phyloP scores from a whole-genome alignment of 306 rosid genomes.

The Quercus wislizeni region DNA sequence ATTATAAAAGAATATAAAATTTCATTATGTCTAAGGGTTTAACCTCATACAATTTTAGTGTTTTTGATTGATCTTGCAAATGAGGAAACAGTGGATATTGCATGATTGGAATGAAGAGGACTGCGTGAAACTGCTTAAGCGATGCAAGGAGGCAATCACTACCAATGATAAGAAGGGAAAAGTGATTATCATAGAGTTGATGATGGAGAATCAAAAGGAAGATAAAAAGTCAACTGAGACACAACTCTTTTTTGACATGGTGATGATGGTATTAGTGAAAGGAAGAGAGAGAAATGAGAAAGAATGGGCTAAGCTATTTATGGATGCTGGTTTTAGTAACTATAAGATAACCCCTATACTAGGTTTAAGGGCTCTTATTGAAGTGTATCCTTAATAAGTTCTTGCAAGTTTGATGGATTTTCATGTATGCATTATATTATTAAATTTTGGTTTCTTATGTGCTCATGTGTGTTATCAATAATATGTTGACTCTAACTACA shows the following conservation, averaged over 20 bases:
- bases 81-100: slow-evolving; percentile 22
- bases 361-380: slow-evolving; percentile 22
- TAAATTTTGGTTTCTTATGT: no score
- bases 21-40: no score
- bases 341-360: slow-evolving; percentile 12
- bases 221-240: slow-evolving; percentile 3
- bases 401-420: no score
- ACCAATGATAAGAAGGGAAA: slow-evolving; percentile 17
- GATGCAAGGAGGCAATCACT: slow-evolving; percentile 25
- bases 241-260: slow-evolving; percentile 21
- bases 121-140: slow-evolving; percentile 13
- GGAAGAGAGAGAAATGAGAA: slow-evolving; percentile 22
- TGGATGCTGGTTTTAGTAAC: slow-evolving; percentile 14
- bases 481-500: no score
- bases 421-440: no score
- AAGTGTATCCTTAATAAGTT: slow-evolving; percentile 10
- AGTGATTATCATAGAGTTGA: slow-evolving; percentile 26
- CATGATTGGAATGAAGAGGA: slow-evolving; percentile 39
- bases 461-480: no score
- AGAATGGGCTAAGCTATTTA: slow-evolving; percentile 18
- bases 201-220: neutral
- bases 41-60: no score
- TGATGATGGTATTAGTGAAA: slow-evolving; percentile 10
- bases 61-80: no score
- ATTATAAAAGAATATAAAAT: no score